These are phyloP conservation scores for Hippophae tibetana DNA, from an alignment of 306 rosid species.

Conservation along the genomic window DNA sequence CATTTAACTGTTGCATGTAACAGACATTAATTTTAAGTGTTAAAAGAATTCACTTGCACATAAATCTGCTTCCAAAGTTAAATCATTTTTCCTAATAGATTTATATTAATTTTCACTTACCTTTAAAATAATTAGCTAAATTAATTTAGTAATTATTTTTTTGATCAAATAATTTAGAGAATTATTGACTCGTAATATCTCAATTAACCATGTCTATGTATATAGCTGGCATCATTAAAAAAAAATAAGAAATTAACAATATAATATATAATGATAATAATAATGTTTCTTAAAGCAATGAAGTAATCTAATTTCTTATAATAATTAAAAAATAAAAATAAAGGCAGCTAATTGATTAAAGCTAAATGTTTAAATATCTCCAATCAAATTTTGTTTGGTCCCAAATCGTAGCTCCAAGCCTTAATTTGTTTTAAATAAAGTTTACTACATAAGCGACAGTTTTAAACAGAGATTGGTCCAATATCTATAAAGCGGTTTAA, in stretches of 20 bases:
- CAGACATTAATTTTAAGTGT: no score
- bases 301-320: not conserved
- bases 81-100: no score
- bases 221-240: constrained; percentile 6
- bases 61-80: no score
- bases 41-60: no score
- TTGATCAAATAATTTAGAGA: not conserved
- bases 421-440: not conserved
- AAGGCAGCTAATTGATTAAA: no score
- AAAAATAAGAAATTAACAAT: not conserved
- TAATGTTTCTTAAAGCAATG: not conserved
- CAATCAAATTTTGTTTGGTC: not conserved
- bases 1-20: no score
- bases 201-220: constrained; percentile 8
- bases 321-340: not conserved
- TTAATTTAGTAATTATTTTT: no score
- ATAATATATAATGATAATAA: not conserved
- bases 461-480: not conserved
- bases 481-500: not conserved
- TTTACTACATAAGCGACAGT: not conserved
- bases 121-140: no score
- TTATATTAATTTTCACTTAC: no score
- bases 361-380: no score
- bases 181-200: constrained; percentile 39
- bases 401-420: not conserved